Evolutionary conservation across 352 stramenopile genomes (phyloP).

Genomic region (Globisporangium alternatum): DNA sequence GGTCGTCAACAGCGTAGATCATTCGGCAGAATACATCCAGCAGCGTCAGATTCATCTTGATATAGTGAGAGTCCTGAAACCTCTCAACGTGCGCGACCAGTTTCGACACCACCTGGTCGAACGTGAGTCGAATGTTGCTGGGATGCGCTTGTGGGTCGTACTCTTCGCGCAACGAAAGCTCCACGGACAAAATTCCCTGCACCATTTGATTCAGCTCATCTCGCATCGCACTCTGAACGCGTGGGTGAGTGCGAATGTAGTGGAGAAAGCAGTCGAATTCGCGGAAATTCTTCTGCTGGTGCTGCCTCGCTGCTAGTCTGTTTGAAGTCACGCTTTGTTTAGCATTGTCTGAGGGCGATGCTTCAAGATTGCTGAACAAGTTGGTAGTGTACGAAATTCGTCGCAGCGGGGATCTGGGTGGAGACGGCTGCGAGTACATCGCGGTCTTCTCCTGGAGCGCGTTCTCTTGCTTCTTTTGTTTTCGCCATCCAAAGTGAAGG

Average conservation of each 20-base stretch:
- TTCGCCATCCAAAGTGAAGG: slow-evolving; percentile 8
- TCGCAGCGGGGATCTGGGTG: slow-evolving; percentile 14
- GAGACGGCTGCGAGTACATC: slow-evolving; percentile 12
- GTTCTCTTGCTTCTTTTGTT: not conserved
- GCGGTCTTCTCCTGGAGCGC: slow-evolving; percentile 2
- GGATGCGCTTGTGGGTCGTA: slow-evolving; percentile 38
- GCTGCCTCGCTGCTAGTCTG: not conserved
- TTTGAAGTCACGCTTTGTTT: not conserved
- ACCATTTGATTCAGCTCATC: slow-evolving; percentile 79
- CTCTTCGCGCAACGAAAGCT: slow-evolving; percentile 44
- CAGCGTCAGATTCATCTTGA: slow-evolving; percentile 68
- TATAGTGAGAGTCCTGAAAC: slow-evolving; percentile 49
- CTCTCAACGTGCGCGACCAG: slow-evolving; percentile 58
- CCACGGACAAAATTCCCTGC: slow-evolving; percentile 52
- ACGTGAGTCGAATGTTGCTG: slow-evolving; percentile 46
- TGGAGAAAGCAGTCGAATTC: slow-evolving; percentile 49
- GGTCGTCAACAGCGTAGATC: slow-evolving; percentile 62
- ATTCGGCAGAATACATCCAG: slow-evolving; percentile 72
- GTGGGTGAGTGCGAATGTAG: slow-evolving; percentile 35
- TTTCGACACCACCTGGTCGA: slow-evolving; percentile 62
- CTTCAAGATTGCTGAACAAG: slow-evolving; percentile 11
- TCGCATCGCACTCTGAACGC: slow-evolving; percentile 45
- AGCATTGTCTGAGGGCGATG: not conserved
- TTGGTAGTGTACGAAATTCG: slow-evolving; percentile 9
- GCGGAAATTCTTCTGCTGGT: slow-evolving; percentile 31